Conservation (phyloP, 371 early-diverging fungal genomes). For the Rhizopus arrhizus region DNA sequence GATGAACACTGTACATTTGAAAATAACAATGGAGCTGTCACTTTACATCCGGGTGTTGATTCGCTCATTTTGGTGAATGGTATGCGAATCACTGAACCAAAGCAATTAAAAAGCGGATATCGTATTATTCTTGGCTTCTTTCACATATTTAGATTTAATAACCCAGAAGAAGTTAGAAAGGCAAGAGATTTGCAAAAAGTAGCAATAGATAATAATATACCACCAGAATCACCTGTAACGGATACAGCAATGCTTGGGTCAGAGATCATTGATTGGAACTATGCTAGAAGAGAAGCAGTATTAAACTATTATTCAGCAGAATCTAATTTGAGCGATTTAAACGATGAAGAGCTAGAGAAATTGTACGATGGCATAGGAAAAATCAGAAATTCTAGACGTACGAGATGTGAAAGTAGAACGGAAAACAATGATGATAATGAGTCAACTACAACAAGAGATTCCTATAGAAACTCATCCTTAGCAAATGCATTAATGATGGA, state of each 20-base stretch:
- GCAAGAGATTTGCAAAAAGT: conserved; percentile 61
- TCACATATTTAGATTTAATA: conserved; percentile 84
- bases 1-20: conserved; percentile 80
- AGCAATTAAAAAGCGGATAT: conserved; percentile 71
- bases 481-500: conserved; percentile 27
- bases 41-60: conserved; percentile 61
- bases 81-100: conserved; percentile 58
- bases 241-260: conserved; percentile 49
- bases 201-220: conserved; percentile 26
- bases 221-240: conserved; percentile 60
- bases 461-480: conserved; percentile 42
- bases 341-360: conserved; percentile 64
- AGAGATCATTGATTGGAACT: conserved; percentile 78
- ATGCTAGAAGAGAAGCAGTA: conserved; percentile 72
- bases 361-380: conserved; percentile 61
- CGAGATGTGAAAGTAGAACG: conserved; percentile 58
- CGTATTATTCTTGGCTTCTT: conserved; percentile 83
- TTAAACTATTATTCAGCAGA: conserved; percentile 53
- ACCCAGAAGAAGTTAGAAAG: conserved; percentile 82
- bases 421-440: conserved; percentile 53
- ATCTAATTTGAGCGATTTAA: conserved; percentile 49
- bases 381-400: conserved; percentile 54
- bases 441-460: conserved; percentile 48
- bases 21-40: conserved; percentile 63
- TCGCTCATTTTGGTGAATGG: conserved; percentile 82